Evolutionary conservation across 441 rosid species (phyloP).

Genomic region (Melastoma candidum): DNA sequence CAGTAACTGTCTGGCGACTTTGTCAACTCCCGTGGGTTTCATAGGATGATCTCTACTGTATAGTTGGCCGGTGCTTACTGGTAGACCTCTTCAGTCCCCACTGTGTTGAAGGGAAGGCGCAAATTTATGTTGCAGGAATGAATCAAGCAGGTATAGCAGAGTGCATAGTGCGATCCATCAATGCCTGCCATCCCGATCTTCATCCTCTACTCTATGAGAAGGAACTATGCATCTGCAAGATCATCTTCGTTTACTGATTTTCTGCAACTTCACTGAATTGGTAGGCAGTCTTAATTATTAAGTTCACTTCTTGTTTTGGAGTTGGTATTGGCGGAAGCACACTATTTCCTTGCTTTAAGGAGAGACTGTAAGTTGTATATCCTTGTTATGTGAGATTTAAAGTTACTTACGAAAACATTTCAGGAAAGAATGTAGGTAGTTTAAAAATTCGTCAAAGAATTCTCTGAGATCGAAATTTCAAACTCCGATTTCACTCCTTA

Average conservation of each 20-base stretch:
- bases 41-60: too few species aligned
- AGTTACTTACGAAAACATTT: too few species aligned
- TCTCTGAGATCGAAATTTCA: too few species aligned
- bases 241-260: constrained; percentile 2
- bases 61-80: too few species aligned
- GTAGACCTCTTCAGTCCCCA: too few species aligned
- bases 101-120: background rate
- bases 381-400: constrained; percentile 4
- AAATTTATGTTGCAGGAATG: constrained; percentile 48
- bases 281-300: constrained; percentile 8
- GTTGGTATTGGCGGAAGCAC: constrained; percentile 87
- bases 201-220: constrained; percentile 88
- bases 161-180: constrained; percentile 88
- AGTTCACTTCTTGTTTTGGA: constrained; percentile 13
- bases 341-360: constrained; percentile 62
- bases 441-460: too few species aligned
- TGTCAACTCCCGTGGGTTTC: too few species aligned
- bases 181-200: constrained; percentile 72
- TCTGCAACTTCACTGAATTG: constrained; percentile 5
- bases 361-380: constrained; percentile 59
- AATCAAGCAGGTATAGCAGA: constrained; percentile 95
- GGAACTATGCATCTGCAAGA: constrained; percentile 19
- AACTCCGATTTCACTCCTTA: too few species aligned
- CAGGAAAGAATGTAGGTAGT: too few species aligned
- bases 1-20: background rate